Evolutionary conservation across 1,284 basidiomycete genomes (phyloP).

Genomic region (Marasmius tenuissimus): DNA sequence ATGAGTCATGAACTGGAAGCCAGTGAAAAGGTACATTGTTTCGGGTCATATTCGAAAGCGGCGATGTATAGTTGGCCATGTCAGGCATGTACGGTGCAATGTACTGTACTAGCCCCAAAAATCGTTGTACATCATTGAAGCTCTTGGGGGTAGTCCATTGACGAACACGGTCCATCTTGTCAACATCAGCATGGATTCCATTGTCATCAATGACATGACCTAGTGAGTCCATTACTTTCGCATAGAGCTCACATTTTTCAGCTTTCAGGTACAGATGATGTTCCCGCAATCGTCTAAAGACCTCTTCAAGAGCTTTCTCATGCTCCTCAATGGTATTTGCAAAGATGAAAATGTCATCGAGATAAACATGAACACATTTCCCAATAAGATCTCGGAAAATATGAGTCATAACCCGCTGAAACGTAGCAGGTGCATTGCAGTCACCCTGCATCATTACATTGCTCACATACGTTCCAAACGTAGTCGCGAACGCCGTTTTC

Average conservation of each 20-base stretch:
- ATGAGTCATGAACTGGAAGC: slow-evolving; percentile 11
- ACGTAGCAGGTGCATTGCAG: slow-evolving; percentile 18
- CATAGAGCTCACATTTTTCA: slow-evolving; percentile 33
- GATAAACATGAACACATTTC: neutral
- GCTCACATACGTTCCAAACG: slow-evolving; percentile 17
- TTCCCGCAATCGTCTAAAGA: slow-evolving; percentile 19
- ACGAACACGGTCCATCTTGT: slow-evolving; percentile 22
- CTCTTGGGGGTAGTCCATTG: slow-evolving; percentile 31
- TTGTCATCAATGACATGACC: slow-evolving; percentile 29
- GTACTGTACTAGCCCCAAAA: slow-evolving; percentile 42
- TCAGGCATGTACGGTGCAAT: slow-evolving; percentile 38
- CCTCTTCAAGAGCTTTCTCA: slow-evolving; percentile 5
- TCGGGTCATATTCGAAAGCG: slow-evolving; percentile 14
- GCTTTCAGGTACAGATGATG: slow-evolving; percentile 22
- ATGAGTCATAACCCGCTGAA: slow-evolving; percentile 22
- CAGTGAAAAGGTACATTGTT: slow-evolving; percentile 15
- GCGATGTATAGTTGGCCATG: slow-evolving; percentile 27
- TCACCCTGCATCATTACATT: slow-evolving; percentile 17
- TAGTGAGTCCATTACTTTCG: slow-evolving; percentile 26
- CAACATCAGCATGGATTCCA: slow-evolving; percentile 25
- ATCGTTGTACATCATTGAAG: slow-evolving; percentile 37
- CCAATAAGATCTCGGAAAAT: slow-evolving; percentile 27
- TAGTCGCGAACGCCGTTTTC: slow-evolving; percentile 19
- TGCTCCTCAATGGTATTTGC: slow-evolving; percentile 23
- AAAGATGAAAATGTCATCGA: neutral